A percentile compares a stretch with the other conserved stretches of the same genome.
Evolutionary conservation across 768 basidiomycete genomes (phyloP).

Genomic region (Podaxis sp.): DNA sequence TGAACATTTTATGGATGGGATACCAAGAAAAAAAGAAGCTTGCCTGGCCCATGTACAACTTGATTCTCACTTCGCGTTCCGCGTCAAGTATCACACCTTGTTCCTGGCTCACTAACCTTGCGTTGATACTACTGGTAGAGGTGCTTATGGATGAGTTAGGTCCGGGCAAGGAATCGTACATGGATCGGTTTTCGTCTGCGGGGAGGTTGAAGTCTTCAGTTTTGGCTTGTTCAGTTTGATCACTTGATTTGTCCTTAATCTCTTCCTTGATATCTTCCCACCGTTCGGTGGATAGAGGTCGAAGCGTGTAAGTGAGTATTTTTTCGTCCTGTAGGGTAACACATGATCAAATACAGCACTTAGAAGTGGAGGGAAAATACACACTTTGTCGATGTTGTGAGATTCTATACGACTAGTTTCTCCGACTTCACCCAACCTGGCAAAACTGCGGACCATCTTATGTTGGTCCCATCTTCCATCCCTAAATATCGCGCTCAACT

Average conservation of each 20-base stretch:
- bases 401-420: conserved; percentile 29
- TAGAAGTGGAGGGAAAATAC: conserved; percentile 7
- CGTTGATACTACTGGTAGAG: not conserved
- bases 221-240: not conserved
- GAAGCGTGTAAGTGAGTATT: conserved; percentile 42
- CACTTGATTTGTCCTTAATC: conserved; percentile 17
- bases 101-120: conserved; percentile 3
- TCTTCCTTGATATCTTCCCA: conserved; percentile 41
- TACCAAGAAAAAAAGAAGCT: conserved; percentile 8
- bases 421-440: conserved; percentile 48
- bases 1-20: not conserved
- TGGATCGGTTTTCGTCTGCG: not conserved
- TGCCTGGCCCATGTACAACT: conserved; percentile 73
- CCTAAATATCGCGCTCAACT: conserved; percentile 42
- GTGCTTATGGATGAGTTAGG: not conserved
- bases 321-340: conserved; percentile 34
- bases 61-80: conserved; percentile 64
- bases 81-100: conserved; percentile 63
- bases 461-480: conserved; percentile 63
- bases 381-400: conserved; percentile 33
- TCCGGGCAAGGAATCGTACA: not conserved
- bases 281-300: conserved; percentile 40
- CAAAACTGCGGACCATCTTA: conserved; percentile 82
- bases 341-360: not conserved
- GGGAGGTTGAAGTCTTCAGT: conserved; percentile 1